These are phyloP conservation scores for Ophiognomonia clavigignenti-juglandacearum DNA, from an alignment of 2,329 filamentous ascomycete genomes.

Conservation along the genomic window DNA sequence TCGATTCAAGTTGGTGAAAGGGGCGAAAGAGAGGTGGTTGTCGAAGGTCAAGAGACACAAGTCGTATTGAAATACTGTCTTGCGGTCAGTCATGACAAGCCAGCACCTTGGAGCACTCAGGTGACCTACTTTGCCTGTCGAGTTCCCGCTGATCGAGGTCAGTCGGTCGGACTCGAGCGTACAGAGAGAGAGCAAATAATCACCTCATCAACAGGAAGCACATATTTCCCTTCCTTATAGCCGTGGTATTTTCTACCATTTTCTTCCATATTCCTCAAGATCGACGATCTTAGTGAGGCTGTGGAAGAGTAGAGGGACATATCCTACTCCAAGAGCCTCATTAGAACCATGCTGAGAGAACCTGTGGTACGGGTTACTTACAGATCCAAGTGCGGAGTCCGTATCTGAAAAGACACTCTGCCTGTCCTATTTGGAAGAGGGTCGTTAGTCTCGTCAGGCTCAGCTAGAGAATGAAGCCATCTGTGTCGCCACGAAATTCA, in stretches of 20 bases:
- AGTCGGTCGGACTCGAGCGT: neutral
- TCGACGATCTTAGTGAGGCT: slow-evolving; percentile 27
- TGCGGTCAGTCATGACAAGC: neutral
- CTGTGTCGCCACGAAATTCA: neutral
- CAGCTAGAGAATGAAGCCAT: neutral
- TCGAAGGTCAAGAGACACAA: slow-evolving; percentile 37
- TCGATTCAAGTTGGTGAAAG: slow-evolving; percentile 34
- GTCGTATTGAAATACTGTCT: slow-evolving; percentile 29
- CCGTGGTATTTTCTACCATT: slow-evolving; percentile 35
- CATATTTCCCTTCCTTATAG: slow-evolving; percentile 33
- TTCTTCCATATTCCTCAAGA: slow-evolving; percentile 25
- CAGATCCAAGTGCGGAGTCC: slow-evolving; percentile 27
- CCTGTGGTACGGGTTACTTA: slow-evolving; percentile 11
- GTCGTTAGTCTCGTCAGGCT: neutral
- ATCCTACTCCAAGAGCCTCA: slow-evolving; percentile 16
- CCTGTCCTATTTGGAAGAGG: slow-evolving; percentile 2
- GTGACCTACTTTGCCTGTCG: slow-evolving; percentile 25
- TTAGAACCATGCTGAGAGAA: neutral
- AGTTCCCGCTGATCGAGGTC: slow-evolving; percentile 28
- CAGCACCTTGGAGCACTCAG: neutral
- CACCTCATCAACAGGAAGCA: slow-evolving; percentile 33
- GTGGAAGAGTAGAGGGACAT: slow-evolving; percentile 28
- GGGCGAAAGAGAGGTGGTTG: slow-evolving; percentile 39
- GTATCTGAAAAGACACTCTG: slow-evolving; percentile 16
- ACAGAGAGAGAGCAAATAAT: neutral